Percentiles rank a stretch among this genome's conserved stretches.
phyloP scores from a whole-genome alignment of 495 filamentous ascomycete genomes.

The Apodospora peruviana region DNA sequence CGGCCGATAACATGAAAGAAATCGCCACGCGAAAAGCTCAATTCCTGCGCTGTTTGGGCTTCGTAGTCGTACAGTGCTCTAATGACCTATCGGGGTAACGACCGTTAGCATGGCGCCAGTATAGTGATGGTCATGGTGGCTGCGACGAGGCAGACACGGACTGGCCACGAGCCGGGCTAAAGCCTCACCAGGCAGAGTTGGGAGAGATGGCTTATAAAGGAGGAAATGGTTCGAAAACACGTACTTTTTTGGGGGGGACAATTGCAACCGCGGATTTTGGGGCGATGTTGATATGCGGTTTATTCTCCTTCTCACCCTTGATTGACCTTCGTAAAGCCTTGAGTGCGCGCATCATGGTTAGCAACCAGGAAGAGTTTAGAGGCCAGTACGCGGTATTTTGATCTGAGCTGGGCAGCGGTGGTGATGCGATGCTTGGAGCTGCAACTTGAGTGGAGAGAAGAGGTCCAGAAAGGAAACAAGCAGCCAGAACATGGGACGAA shows the following conservation, averaged over 20 bases:
- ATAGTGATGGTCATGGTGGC: background rate
- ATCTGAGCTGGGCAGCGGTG: no score
- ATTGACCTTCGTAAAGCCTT: conserved; percentile 81
- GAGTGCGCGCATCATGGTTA: conserved; percentile 37
- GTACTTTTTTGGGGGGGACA: conserved; percentile 92
- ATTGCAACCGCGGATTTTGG: conserved; percentile 94
- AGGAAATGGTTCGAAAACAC: conserved; percentile 18
- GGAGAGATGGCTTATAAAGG: background rate
- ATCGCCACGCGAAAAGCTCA: conserved; percentile 88
- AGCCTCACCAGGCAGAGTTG: background rate
- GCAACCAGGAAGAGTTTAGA: conserved; percentile 8
- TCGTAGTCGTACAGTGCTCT: conserved; percentile 92
- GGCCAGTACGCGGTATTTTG: background rate
- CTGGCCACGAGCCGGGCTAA: no score
- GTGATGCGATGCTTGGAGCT: no score
- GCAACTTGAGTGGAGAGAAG: no score
- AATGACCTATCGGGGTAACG: conserved; percentile 76
- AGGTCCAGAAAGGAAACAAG: no score
- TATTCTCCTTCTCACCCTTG: conserved; percentile 76
- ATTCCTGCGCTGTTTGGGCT: conserved; percentile 68
- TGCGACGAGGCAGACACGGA: background rate
- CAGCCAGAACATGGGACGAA: no score
- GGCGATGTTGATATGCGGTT: conserved; percentile 79
- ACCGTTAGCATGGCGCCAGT: conserved; percentile 19
- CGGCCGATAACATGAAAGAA: conserved; percentile 98